Percentiles rank a stretch among this genome's conserved stretches.
Conservation (phyloP, 306 rosid genomes). For the Castanea mollissima region DNA sequence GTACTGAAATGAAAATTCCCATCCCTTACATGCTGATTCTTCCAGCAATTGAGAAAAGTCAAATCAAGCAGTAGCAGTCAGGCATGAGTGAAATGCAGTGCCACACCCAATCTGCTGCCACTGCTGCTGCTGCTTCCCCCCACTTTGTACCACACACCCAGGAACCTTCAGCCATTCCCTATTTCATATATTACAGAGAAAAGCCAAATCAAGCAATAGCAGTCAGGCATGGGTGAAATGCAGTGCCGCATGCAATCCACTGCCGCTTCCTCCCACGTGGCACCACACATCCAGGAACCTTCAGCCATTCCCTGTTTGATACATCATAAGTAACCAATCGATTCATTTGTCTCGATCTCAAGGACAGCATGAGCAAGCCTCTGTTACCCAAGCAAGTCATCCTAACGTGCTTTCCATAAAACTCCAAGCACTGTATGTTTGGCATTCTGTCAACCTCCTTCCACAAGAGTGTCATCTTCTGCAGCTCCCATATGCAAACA, state of each 20-base stretch:
- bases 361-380: slow-evolving; percentile 88
- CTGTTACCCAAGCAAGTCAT: slow-evolving; percentile 94
- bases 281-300: slow-evolving; percentile 68
- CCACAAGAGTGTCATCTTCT: slow-evolving; percentile 94
- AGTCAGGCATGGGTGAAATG: slow-evolving; percentile 76
- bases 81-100: slow-evolving; percentile 76
- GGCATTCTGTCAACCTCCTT: slow-evolving; percentile 99
- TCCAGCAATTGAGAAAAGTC: slow-evolving; percentile 18
- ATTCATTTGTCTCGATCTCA: slow-evolving; percentile 65
- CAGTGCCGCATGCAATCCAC: slow-evolving; percentile 68
- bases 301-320: slow-evolving; percentile 72
- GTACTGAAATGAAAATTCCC: slow-evolving; percentile 1
- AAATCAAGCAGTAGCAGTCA: slow-evolving; percentile 60
- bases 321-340: slow-evolving; percentile 69
- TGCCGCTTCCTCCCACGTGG: slow-evolving; percentile 68
- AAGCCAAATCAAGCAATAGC: slow-evolving; percentile 56
- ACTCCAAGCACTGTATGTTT: slow-evolving; percentile 95
- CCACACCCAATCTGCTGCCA: slow-evolving; percentile 67
- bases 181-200: slow-evolving; percentile 46
- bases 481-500: slow-evolving; percentile 95
- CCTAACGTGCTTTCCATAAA: slow-evolving; percentile 90
- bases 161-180: slow-evolving; percentile 86
- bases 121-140: slow-evolving; percentile 61
- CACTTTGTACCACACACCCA: slow-evolving; percentile 53
- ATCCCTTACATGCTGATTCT: slow-evolving; percentile 16